phyloP scores from a whole-genome alignment of 2,329 filamentous ascomycete species.

The Rhynchosporium secalis region DNA sequence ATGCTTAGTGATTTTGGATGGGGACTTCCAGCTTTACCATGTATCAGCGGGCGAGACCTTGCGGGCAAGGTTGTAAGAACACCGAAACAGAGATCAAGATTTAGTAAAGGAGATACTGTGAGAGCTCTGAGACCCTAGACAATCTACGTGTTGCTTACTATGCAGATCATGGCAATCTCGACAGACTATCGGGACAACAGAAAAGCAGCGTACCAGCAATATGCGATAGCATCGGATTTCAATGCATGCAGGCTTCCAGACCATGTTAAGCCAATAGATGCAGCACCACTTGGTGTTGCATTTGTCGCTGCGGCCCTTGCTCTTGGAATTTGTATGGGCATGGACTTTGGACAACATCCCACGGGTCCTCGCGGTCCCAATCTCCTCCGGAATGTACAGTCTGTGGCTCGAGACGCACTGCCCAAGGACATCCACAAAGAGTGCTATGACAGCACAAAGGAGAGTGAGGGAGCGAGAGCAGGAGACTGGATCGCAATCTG shows the following conservation, averaged over 20 bases:
- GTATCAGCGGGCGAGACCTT: constrained; percentile 51
- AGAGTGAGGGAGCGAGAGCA: constrained; percentile 52
- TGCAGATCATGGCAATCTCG: constrained; percentile 41
- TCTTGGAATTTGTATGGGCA: constrained; percentile 67
- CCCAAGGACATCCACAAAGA: constrained; percentile 63
- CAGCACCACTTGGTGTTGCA: constrained; percentile 37
- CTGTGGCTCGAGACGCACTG: constrained; percentile 49
- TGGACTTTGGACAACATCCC: constrained; percentile 56
- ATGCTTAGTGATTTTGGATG: constrained; percentile 46
- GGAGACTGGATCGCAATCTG: constrained; percentile 75
- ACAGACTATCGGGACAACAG: constrained; percentile 39
- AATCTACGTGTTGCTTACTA: constrained; percentile 11
- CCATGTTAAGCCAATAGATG: constrained; percentile 27
- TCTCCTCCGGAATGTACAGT: constrained; percentile 52
- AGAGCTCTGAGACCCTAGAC: constrained; percentile 32
- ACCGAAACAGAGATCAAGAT: constrained; percentile 45
- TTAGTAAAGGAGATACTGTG: constrained; percentile 57
- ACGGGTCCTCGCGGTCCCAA: constrained; percentile 54
- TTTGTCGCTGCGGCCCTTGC: constrained; percentile 64
- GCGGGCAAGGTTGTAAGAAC: constrained; percentile 61
- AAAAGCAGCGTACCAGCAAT: constrained; percentile 39
- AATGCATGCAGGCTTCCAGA: constrained; percentile 37
- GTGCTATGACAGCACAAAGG: constrained; percentile 56
- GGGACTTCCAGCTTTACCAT: constrained; percentile 36
- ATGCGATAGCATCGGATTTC: constrained; percentile 53